Conservation (phyloP, 768 basidiomycete species). For the Strobilomyces echinocephalus region DNA sequence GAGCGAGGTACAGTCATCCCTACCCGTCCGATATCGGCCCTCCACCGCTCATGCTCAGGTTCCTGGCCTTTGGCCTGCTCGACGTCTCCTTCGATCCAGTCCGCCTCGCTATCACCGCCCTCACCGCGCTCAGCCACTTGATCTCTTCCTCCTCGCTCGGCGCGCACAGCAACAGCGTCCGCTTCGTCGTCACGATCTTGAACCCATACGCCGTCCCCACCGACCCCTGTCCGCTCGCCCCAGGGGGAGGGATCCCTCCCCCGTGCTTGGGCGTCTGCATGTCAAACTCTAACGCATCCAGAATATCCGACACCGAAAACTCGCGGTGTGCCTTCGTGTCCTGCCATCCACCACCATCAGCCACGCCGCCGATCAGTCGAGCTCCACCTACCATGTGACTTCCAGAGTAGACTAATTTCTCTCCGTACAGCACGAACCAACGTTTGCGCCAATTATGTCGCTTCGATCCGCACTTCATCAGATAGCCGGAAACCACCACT, state of each 20-base stretch:
- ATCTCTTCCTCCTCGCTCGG: constrained; percentile 98
- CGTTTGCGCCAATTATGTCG: constrained; percentile 94
- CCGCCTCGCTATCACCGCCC: constrained; percentile 81
- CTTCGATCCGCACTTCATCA: constrained; percentile 95
- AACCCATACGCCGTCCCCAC: constrained; percentile 60
- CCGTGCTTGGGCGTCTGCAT: constrained; percentile 51
- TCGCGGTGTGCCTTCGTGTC: constrained; percentile 85
- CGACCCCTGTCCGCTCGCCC: constrained; percentile 33
- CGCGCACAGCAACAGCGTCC: constrained; percentile 83
- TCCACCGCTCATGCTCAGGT: constrained; percentile 41
- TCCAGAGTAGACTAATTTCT: constrained; percentile 80
- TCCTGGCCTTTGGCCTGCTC: constrained; percentile 41
- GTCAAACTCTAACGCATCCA: constrained; percentile 90
- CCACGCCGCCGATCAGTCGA: constrained; percentile 9
- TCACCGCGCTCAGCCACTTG: constrained; percentile 93
- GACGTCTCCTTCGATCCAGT: constrained; percentile 19
- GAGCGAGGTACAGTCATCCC: constrained; percentile 19
- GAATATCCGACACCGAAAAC: constrained; percentile 77
- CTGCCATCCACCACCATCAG: constrained; percentile 38
- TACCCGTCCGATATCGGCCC: constrained; percentile 23
- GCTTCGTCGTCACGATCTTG: constrained; percentile 94
- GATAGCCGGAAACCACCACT: constrained; percentile 80
- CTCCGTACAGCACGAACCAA: constrained; percentile 92
- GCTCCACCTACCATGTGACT: constrained; percentile 84
- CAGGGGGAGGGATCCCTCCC: constrained; percentile 29